A percentile compares a stretch with the other conserved stretches of the same genome.
Evolutionary conservation across 148 eudicot genomes (phyloP).

Genomic region (Tetragonia tetragonoides): DNA sequence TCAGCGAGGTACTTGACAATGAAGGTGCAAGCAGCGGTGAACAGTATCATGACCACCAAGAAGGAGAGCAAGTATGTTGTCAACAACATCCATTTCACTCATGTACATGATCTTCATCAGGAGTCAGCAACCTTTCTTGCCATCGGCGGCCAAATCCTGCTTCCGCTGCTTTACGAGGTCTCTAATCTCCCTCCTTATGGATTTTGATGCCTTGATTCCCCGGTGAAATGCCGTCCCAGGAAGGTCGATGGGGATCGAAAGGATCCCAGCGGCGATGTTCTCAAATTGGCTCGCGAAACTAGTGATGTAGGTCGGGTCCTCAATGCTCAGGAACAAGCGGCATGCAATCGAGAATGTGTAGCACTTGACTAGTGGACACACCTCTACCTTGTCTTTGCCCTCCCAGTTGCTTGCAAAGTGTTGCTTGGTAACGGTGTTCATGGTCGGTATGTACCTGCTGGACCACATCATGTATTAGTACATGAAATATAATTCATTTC

Average conservation of each 20-base stretch:
- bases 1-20: background rate
- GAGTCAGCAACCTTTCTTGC: background rate
- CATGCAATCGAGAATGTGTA: constrained; percentile 10
- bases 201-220: background rate
- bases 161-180: constrained; percentile 4
- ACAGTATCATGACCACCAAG: background rate
- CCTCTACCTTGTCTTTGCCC: constrained; percentile 1
- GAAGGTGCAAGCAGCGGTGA: background rate
- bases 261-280: background rate
- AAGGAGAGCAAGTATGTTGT: background rate
- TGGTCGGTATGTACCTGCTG: background rate
- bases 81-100: background rate
- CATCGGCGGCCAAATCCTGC: background rate
- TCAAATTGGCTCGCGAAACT: background rate
- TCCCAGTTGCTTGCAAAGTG: background rate
- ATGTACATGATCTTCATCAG: background rate
- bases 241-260: background rate
- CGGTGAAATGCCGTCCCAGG: background rate
- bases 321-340: constrained; percentile 3
- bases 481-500: no score
- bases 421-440: background rate
- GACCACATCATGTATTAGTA: background rate
- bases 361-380: background rate
- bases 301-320: background rate
- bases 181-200: background rate